Evolutionary conservation across 2,329 filamentous ascomycete species (phyloP), one percentile per base, ranked within the genome.

Genomic region (Exophiala sp.): DNA sequence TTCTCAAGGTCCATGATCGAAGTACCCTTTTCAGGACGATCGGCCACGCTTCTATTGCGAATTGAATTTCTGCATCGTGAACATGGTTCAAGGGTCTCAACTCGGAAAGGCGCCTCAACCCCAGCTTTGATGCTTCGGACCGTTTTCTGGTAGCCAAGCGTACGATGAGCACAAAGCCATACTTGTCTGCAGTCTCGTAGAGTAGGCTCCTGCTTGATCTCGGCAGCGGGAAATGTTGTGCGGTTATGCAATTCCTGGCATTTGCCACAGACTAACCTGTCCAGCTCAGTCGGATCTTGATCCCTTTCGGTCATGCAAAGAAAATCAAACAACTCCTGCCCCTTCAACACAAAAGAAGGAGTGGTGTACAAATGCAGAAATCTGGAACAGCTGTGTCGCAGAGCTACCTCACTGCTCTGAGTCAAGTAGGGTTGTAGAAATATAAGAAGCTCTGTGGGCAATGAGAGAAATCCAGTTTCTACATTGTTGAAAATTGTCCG

Each of bases 271-370:
- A 63, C 61, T 14, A 63, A 48, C 34, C 41, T 52, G 16, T 63
- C 59, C 18, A 62, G 52, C 32, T 57, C 35, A 2, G 51, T 51
- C 3, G 62, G 59, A 42, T 63, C 59, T 41, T 63, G 61, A 38
- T 64, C 62, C 14, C 61, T 52, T 48, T 64, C 62, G 18, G 52
- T 62, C 61, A 63, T 62, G 47, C 61, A 63, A 6, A 64, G 54
- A 29, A 63, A 64, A 33, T 62, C 61, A 40, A 64, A 64, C 11
- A 59, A 51, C 14, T 63, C 62, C 18, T 57, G 47, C 6, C 62
- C 62, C 5, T 54, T 51, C 32, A 64, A 43, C 14, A 58, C 52
- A 40, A 63, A 64, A 2, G 62, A 64, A 7, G 50, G 58, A 3
- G 58, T 54, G 20, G 33, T 56, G 34, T 62, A 63, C 3, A 64